phyloP scores from a whole-genome alignment of 306 rosid genomes.

The Rosa chinensis region DNA sequence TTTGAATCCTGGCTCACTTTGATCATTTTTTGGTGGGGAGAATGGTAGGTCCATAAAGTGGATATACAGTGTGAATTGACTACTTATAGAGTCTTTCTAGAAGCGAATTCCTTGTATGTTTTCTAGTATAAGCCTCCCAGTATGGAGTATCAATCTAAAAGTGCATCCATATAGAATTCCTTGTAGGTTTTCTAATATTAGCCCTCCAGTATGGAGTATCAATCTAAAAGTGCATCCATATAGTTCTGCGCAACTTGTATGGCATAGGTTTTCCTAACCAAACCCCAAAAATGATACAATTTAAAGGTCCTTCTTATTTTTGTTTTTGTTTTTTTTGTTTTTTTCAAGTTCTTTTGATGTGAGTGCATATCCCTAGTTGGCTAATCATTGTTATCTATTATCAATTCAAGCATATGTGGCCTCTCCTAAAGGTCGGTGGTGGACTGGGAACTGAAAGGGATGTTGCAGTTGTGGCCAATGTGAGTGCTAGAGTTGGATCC shows the following conservation, averaged over 20 bases:
- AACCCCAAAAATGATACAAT: not conserved
- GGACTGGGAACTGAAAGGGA: constrained; percentile 60
- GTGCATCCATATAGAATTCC: not conserved
- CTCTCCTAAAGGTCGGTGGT: constrained; percentile 76
- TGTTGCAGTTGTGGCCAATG: constrained; percentile 76
- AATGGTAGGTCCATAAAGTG: not conserved
- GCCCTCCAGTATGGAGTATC: not conserved
- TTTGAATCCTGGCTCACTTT: not conserved
- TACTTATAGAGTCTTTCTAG: not conserved
- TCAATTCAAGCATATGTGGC: constrained; percentile 73
- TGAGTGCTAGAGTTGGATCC: constrained; percentile 97
- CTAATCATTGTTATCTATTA: constrained; percentile 3
- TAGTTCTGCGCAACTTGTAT: not conserved
- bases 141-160: not conserved
- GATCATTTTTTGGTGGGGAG: not conserved
- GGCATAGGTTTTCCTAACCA: not conserved
- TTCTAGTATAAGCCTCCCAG: not conserved
- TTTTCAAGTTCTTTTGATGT: not conserved
- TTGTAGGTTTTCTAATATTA: not conserved
- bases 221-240: not conserved
- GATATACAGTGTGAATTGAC: not conserved
- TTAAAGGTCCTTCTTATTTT: not conserved
- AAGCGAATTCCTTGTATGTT: not conserved
- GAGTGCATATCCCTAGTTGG: not conserved
- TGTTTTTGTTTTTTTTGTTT: too few species aligned